Evolutionary conservation across 192 early-diverging fungal genomes (phyloP), one percentile per base, ranked within the genome.

Genomic region (Physocladia obscura): DNA sequence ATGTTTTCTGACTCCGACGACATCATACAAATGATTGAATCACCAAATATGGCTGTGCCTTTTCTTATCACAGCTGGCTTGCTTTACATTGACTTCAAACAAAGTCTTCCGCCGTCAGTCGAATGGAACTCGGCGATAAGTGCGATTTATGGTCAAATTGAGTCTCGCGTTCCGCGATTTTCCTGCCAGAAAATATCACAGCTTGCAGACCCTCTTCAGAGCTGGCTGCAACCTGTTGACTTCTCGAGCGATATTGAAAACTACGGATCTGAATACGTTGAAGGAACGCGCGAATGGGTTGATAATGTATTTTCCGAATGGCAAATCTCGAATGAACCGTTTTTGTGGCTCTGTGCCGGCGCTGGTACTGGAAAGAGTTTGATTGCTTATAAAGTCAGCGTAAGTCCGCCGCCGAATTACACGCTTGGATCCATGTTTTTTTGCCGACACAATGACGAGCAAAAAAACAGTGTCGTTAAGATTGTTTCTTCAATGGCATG

Each of bases 371-470:
- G 69, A 13, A 70, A 70, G 48, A 61, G 57, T 59, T 24, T 75
- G 44, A 62, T 75, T 38, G 29, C 61, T 8, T 71, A 26, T 32
- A 8, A 22, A 13, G n/a, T 70, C n/a, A 49, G n/a, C 4, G 5
- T 13, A 19, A 1, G 44, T 44, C 73, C 49, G 19, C 75, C 69
- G 36, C 5, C 55, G 21, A 35, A 48, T 37, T 44, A 60, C 47
- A n/a, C 36, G 30, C 39, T 77, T 22, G 71, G 71, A 29, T 68
- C 50, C 21, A n/a, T 58, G 5, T 75, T 75, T 44, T 75, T 75
- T 47, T 72, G 70, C 62, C 26, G 65, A 34, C 62, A 69, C 56
- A 51, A 73, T 44, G 71, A 73, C 51, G 37, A 56, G 6, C 30
- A 73, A 17, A 52, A 65, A 38, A 69, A 34, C 52, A 36, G 34